These are phyloP conservation scores for Chrysopogon serrulatus DNA, from an alignment of 176 grass and related monocot species.

Conservation along the genomic window DNA sequence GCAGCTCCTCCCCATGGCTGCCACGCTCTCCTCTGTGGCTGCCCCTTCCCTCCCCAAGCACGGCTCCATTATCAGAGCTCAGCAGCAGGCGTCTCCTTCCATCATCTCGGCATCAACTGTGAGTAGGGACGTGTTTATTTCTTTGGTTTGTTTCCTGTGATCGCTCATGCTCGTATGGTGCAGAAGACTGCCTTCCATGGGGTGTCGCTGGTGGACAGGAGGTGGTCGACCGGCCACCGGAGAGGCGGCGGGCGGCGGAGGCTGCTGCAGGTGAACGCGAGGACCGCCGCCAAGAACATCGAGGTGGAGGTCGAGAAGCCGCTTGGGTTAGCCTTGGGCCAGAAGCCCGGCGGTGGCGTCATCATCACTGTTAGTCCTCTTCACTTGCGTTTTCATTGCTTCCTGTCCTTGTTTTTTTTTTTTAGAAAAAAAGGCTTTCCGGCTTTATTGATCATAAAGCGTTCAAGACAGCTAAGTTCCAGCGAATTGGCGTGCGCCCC, in stretches of 20 bases:
- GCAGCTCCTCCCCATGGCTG: constrained; percentile 38
- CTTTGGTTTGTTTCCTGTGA: not conserved
- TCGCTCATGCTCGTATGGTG: constrained; percentile 6
- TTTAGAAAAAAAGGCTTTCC: not conserved
- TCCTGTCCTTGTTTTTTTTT: not conserved
- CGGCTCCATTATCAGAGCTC: constrained; percentile 33
- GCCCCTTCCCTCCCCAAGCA: constrained; percentile 53
- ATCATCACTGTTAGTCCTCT: constrained; percentile 62
- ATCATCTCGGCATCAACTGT: constrained; percentile 34
- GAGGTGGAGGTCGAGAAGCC: constrained; percentile 98
- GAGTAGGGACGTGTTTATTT: not conserved
- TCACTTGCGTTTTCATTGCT: not conserved
- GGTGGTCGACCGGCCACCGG: not conserved
- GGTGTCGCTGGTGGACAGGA: constrained; percentile 44
- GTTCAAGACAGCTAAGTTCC: not conserved
- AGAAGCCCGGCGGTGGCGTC: constrained; percentile 86
- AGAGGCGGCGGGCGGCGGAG: constrained; percentile 15
- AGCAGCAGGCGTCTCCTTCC: constrained; percentile 17
- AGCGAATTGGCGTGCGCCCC: not conserved
- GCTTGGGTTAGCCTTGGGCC: constrained; percentile 76
- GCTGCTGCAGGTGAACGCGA: constrained; percentile 68
- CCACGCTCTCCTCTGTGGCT: constrained; percentile 52
- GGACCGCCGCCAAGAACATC: constrained; percentile 73
- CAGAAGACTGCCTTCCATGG: constrained; percentile 71
- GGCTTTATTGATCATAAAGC: not conserved